Base-by-base conservation (phyloP, 192 early-diverging fungal genomes). In the Funneliformis geosporum region DNA sequence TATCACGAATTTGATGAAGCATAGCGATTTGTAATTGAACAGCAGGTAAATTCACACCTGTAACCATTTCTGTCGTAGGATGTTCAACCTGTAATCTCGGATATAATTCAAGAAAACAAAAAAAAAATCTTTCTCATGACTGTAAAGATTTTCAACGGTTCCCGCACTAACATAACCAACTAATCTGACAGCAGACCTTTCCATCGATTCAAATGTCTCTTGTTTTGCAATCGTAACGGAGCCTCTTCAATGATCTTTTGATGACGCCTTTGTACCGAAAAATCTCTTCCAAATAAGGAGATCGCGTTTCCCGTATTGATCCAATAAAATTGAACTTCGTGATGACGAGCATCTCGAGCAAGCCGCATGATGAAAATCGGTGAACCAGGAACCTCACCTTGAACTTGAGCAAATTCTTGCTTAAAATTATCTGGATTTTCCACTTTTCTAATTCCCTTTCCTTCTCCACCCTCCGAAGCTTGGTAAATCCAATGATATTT, bases 181-280 rank as follows among this genome's bases (percentile, higher is more conserved):
- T 60, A 99, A 87, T 76, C 96, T 89, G 40, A 99, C 97, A n/a
- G 98, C 98, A 7, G 97, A 94, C 84, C 92, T 91, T 88, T 99
- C 98, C 98, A 99, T 99, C 59, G 90, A 80, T 77, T 92, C 89
- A 75, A 95, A 94, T 5, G 91, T 91, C 50, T 94, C 91, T 65
- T 88, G 83, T 85, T 91, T 83, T 86, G 96, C 92, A 75, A 95
- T 93, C 60, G 88, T 95, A 47, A 99, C 95, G 7, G 97, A 4
- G 98, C 98, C 86, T 98, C 98, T 85, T 99, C 97, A 60, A 99
- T 94, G 83, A 99, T 99, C 89, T 99, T 99, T 88, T 99, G 98
- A 81, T 99, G 98, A 46, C 98, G 91, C 77, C 98, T 90, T 89
- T 99, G 98, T 10, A 98, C 96, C 8, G 96, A 98, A 82, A 96